These are phyloP conservation scores for Tephrocybe sp. DNA, from an alignment of 768 basidiomycete genomes.

Conservation along the genomic window DNA sequence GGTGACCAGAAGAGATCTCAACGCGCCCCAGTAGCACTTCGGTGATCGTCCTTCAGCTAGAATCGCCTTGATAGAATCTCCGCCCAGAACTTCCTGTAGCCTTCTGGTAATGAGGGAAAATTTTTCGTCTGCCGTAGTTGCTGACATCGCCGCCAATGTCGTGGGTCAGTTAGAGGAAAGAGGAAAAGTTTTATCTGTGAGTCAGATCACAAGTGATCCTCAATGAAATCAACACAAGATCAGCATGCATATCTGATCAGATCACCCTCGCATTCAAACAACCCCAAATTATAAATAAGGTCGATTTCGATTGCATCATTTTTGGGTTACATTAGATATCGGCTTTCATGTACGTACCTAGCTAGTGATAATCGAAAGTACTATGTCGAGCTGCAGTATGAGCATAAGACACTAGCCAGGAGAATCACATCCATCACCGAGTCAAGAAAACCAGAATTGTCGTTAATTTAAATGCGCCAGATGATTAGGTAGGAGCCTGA, in stretches of 20 bases:
- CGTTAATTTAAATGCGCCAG: not conserved
- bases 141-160: constrained; percentile 9
- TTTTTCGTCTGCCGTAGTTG: constrained; percentile 43
- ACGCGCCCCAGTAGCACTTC: constrained; percentile 91
- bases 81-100: constrained; percentile 87
- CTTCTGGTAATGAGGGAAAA: constrained; percentile 85
- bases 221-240: not conserved
- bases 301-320: too few relatives aligned
- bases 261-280: constrained; percentile 3
- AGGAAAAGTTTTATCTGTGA: constrained; percentile 4
- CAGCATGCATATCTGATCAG: too few relatives aligned
- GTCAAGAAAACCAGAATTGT: not conserved
- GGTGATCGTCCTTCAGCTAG: constrained; percentile 74
- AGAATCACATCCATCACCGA: not conserved
- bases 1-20: constrained; percentile 5
- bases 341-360: too few relatives aligned
- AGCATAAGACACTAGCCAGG: not conserved
- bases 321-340: too few relatives aligned
- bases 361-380: too few relatives aligned
- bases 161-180: not conserved
- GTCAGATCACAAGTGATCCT: constrained; percentile 5
- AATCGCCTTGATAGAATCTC: constrained; percentile 78
- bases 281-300: too few relatives aligned
- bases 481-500: not conserved
- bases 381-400: too few relatives aligned